Evolutionary conservation across 495 filamentous ascomycete species (phyloP).

Genomic region (Entonaema liquescens): DNA sequence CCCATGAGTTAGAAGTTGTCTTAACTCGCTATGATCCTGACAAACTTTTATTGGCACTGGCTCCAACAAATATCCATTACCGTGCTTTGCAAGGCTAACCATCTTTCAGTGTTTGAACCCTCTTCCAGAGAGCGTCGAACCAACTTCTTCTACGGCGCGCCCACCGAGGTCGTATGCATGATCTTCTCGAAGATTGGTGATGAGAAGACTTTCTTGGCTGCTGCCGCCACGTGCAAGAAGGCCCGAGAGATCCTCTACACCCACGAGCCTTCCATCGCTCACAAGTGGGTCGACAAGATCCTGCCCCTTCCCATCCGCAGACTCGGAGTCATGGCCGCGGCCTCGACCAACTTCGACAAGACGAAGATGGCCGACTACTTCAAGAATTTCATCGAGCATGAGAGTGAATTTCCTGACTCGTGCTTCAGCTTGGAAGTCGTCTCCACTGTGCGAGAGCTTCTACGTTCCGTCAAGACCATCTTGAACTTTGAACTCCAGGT

Average conservation of each 20-base stretch:
- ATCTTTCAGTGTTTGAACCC: neutral
- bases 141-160: neutral
- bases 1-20: neutral
- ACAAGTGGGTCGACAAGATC: neutral
- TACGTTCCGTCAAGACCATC: too few relatives aligned
- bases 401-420: neutral
- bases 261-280: neutral
- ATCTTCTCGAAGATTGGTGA: neutral
- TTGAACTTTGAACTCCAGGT: too few relatives aligned
- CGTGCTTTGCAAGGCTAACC: neutral
- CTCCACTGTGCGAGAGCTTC: neutral
- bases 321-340: constrained; percentile 11
- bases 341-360: neutral
- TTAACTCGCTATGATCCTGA: neutral
- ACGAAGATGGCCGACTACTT: neutral
- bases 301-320: neutral
- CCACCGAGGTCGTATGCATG: neutral
- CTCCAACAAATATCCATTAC: too few relatives aligned
- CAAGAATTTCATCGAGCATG: neutral
- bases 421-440: constrained; percentile 1
- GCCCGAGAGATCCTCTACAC: neutral
- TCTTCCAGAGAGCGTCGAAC: neutral
- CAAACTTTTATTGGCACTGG: neutral
- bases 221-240: neutral
- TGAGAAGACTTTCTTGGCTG: too few relatives aligned